A percentile compares a stretch with the other conserved stretches of the same genome.
These are phyloP conservation scores for Striga hermonthica DNA, from an alignment of 305 asterid genomes.

Conservation along the genomic window DNA sequence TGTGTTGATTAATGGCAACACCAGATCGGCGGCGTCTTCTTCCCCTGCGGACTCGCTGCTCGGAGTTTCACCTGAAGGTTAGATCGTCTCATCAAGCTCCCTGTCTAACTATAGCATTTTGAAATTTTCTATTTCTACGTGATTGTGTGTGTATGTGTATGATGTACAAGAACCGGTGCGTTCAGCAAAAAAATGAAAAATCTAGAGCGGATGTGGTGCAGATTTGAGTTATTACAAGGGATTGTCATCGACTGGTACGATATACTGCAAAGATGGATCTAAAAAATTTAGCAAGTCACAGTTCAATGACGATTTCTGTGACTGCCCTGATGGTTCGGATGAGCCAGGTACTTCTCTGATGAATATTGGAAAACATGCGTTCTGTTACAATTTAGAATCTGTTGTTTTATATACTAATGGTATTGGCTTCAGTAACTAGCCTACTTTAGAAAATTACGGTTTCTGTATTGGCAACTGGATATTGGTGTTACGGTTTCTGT, in stretches of 20 bases:
- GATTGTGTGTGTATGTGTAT: background rate
- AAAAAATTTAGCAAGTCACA: conserved; percentile 57
- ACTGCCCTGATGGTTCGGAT: conserved; percentile 95
- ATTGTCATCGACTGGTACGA: conserved; percentile 44
- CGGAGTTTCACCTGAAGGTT: conserved; percentile 53
- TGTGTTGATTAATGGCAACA: conserved; percentile 30
- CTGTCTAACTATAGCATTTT: background rate
- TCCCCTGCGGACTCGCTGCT: conserved; percentile 31
- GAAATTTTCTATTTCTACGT: background rate
- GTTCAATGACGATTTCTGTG: conserved; percentile 93
- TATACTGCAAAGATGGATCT: conserved; percentile 89
- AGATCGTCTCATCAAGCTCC: conserved; percentile 10
- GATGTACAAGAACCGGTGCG: conserved; percentile 12
- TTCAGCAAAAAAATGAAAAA: background rate
- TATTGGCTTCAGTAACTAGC: conserved; percentile 20
- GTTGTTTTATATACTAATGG: background rate
- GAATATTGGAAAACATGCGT: background rate
- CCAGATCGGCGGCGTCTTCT: conserved; percentile 39
- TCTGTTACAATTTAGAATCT: background rate
- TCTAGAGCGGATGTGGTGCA: conserved; percentile 37
- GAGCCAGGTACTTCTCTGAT: conserved; percentile 64
- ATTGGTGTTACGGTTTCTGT: background rate
- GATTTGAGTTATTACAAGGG: conserved; percentile 67
- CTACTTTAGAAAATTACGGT: background rate
- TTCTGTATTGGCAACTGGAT: background rate